A percentile compares a stretch with the other conserved stretches of the same genome.
Conservation (phyloP, 345 rosid species). For the Leavenworthia alabamica region DNA sequence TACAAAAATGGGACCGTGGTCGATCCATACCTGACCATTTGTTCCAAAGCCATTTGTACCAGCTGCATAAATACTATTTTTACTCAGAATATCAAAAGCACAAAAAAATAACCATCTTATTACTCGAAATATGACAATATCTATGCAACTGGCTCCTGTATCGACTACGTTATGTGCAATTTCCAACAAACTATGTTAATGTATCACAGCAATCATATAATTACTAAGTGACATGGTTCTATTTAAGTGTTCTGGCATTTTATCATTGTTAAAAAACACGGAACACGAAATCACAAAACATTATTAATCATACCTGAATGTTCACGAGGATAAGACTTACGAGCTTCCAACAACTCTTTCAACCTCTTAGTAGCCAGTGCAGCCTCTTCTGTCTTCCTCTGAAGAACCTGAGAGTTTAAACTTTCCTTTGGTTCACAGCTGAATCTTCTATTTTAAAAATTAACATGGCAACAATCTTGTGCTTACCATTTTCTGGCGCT, state of each 20-base stretch:
- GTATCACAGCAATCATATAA: background rate
- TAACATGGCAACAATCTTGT: background rate
- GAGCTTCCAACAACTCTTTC: conserved; percentile 95
- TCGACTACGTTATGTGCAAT: background rate
- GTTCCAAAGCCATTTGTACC: conserved; percentile 61
- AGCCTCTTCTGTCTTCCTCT: conserved; percentile 98
- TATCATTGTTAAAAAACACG: background rate
- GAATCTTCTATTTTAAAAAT: background rate
- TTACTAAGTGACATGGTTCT: background rate
- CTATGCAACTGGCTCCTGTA: background rate
- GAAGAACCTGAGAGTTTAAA: conserved; percentile 69
- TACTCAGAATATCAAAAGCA: conserved; percentile 31
- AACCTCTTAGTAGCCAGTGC: conserved; percentile 96
- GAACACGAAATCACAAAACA: background rate
- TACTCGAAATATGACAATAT: background rate
- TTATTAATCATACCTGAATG: conserved; percentile 40
- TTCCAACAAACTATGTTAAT: background rate
- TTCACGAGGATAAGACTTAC: conserved; percentile 81
- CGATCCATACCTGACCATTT: conserved; percentile 68
- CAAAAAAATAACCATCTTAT: background rate
- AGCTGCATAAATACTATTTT: conserved; percentile 43
- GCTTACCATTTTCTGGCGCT: conserved; percentile 92
- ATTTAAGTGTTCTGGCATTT: background rate
- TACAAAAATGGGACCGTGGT: background rate
- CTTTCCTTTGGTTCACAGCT: conserved; percentile 9